A percentile compares a stretch with the other conserved stretches of the same genome.
These are phyloP conservation scores for Plasmodium gonderi DNA, from an alignment of 169 alveolate genomes.

Conservation along the genomic window DNA sequence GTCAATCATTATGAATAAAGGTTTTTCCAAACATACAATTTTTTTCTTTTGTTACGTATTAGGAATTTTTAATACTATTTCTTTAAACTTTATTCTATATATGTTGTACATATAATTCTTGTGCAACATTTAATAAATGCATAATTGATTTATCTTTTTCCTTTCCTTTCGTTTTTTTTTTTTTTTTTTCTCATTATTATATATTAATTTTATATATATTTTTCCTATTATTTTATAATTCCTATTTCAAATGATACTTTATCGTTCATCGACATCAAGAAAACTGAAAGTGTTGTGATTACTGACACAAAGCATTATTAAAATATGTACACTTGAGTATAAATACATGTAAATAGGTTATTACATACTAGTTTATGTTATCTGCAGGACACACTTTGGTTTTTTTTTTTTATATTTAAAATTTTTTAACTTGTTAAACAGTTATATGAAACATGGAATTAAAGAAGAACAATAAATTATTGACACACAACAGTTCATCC, in stretches of 20 bases:
- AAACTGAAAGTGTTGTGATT: background rate
- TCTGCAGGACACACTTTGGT: background rate
- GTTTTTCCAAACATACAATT: background rate
- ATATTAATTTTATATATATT: background rate
- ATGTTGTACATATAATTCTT: background rate
- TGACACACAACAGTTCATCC: background rate
- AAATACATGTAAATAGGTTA: background rate
- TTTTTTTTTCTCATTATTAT: background rate
- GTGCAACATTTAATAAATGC: background rate
- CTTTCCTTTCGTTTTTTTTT: background rate
- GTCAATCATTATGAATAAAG: background rate
- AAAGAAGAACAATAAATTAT: background rate
- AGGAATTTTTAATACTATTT: background rate
- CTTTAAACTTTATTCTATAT: background rate
- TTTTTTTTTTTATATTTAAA: background rate
- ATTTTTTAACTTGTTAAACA: background rate
- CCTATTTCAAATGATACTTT: background rate
- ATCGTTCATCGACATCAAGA: background rate
- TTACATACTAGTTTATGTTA: background rate
- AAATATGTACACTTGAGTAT: background rate
- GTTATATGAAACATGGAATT: constrained; percentile 1
- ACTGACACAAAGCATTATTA: background rate
- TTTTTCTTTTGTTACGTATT: background rate
- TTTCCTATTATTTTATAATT: background rate
- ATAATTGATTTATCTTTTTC: background rate